Evolutionary conservation across 305 asterid genomes (phyloP), one percentile per base, ranked within the genome.

Genomic region (Fraxinus angustifolia): DNA sequence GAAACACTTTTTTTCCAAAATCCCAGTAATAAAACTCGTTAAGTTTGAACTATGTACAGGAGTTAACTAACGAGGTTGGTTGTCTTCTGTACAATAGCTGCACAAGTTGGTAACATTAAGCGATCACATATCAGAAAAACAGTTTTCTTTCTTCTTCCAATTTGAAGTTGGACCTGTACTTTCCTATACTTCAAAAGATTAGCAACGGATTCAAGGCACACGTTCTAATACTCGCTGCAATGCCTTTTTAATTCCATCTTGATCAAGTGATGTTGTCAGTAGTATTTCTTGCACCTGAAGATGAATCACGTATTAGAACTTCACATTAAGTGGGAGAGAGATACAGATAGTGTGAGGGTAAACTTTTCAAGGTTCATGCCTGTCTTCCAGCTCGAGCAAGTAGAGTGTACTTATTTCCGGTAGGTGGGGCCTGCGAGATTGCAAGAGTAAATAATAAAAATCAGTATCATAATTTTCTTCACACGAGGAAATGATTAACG

Each of bases 321-420:
- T 75, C 48, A 40, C 34, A 45, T 6, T 81, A 4, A 50, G 19
- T 17, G 31, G 70, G 14, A 67, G 6, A 26, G 30, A 76, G 28
- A 62, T 75, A 73, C 48, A 12, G 83, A 68, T 40, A n/a, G 73
- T 34, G 40, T 3, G 68, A 0, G 21, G 11, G 76, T 38, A 1
- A 21, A 3, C 21, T 30, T n/a, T 53, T 14, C 6, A 16, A 30
- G 53, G 38, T 68, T 33, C 82, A 35, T 91, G 84, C 98, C 94
- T 93, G 99, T 87, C 99, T 90, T 45, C 99, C 99, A 34, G 99
- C 99, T 80, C 98, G 96, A 88, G 99, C 99, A 68, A 93, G 98
- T 79, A 95, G 94, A 34, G 91, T 91, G 87, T 91, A 93, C 76
- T 91, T 90, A 79, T 92, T 89, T 36, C 96, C 95, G 4, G 31